Evolutionary conservation across 306 rosid species (phyloP).

Genomic region (barrel medic (Medicago truncatula)): DNA sequence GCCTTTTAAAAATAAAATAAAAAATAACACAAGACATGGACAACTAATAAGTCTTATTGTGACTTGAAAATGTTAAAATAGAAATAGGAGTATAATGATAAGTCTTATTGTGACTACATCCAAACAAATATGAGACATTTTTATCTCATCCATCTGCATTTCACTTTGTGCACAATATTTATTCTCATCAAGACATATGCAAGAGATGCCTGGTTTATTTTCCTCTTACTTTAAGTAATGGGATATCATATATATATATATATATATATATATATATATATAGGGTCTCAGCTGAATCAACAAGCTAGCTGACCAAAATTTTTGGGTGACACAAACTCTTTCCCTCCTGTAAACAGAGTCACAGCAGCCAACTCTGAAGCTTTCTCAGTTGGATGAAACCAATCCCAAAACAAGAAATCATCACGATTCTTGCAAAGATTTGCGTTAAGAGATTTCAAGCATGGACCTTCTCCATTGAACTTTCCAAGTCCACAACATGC

Average conservation of each 20-base stretch:
- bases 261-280: background rate
- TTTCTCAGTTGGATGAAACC: constrained; percentile 56
- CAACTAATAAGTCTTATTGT: no score
- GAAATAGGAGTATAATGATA: background rate
- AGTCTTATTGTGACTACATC: background rate
- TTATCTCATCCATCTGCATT: background rate
- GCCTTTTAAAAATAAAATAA: no score
- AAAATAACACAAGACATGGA: no score
- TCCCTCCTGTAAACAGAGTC: background rate
- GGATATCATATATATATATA: background rate
- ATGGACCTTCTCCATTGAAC: constrained; percentile 45
- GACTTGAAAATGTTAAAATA: background rate
- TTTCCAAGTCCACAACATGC: constrained; percentile 68
- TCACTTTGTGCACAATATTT: background rate
- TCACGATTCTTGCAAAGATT: constrained; percentile 36
- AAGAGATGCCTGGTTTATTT: background rate
- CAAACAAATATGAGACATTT: background rate
- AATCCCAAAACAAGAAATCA: constrained; percentile 61
- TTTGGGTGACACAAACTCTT: constrained; percentile 33
- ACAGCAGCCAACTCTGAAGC: constrained; percentile 43
- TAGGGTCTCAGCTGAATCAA: background rate
- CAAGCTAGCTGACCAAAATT: constrained; percentile 44
- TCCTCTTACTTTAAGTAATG: background rate
- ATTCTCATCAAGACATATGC: background rate
- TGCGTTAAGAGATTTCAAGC: constrained; percentile 9